phyloP scores from a whole-genome alignment of 495 filamentous ascomycete genomes.

The Pyrenula aspistea region DNA sequence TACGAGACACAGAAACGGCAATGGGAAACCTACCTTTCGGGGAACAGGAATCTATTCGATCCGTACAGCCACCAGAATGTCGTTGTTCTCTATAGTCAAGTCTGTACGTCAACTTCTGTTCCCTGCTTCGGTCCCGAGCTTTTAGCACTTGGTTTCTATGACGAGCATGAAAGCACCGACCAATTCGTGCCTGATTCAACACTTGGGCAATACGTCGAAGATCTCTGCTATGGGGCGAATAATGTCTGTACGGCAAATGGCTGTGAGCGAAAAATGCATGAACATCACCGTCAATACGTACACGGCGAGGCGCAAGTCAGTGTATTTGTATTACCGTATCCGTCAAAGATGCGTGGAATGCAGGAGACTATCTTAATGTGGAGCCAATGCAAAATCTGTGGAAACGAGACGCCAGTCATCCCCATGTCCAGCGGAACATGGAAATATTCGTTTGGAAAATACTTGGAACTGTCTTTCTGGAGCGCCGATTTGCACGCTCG shows the following conservation, averaged over 20 bases:
- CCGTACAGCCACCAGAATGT: slow-evolving; percentile 92
- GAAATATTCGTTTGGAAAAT: slow-evolving; percentile 99
- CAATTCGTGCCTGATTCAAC: slow-evolving; percentile 78
- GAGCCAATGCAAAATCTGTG: slow-evolving; percentile 87
- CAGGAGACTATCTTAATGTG: slow-evolving; percentile 89
- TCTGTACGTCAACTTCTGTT: slow-evolving; percentile 80
- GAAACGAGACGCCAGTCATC: slow-evolving; percentile 75
- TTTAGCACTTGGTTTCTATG: slow-evolving; percentile 80
- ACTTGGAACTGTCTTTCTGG: slow-evolving; percentile 94
- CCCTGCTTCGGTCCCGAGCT: slow-evolving; percentile 86
- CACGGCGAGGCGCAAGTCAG: slow-evolving; percentile 92
- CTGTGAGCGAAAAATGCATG: slow-evolving; percentile 79
- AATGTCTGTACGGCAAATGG: slow-evolving; percentile 67
- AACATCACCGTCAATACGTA: slow-evolving; percentile 95
- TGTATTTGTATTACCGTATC: slow-evolving; percentile 68
- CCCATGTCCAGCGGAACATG: slow-evolving; percentile 93
- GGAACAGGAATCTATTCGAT: slow-evolving; percentile 77
- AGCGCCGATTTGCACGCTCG: slow-evolving; percentile 70
- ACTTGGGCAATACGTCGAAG: slow-evolving; percentile 90
- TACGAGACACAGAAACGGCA: slow-evolving; percentile 90
- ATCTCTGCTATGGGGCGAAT: slow-evolving; percentile 66
- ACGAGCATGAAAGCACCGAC: slow-evolving; percentile 62
- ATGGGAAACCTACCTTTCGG: slow-evolving; percentile 86
- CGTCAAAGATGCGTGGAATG: slow-evolving; percentile 55
- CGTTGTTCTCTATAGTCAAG: slow-evolving; percentile 84